Conservation (phyloP, 2,329 filamentous ascomycete genomes). For the Trichoderma koningii region DNA sequence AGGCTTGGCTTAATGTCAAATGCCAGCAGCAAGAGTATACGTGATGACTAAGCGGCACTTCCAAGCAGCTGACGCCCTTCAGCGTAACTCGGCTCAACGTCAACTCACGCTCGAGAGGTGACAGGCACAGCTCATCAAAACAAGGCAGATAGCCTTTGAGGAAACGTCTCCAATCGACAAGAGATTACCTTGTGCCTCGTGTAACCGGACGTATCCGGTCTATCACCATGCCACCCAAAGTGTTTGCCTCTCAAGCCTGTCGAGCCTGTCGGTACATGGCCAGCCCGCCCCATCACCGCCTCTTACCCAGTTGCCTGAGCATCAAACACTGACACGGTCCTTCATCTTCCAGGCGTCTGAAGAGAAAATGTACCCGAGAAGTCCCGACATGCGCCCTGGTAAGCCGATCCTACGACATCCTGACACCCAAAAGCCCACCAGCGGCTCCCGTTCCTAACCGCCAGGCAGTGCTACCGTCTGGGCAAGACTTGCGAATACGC, state of each 20-base stretch:
- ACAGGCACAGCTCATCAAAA: neutral
- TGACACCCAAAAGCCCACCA: neutral
- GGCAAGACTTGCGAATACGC: conserved; percentile 21
- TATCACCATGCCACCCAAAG: conserved; percentile 7
- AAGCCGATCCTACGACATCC: neutral
- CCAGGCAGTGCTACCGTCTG: conserved; percentile 7
- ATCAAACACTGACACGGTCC: neutral
- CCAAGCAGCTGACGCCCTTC: neutral
- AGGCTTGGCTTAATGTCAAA: neutral
- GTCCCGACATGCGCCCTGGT: conserved; percentile 14
- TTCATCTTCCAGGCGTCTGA: neutral
- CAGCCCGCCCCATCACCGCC: neutral
- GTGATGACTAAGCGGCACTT: conserved; percentile 13
- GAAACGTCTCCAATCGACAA: neutral
- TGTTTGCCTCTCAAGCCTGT: conserved; percentile 16
- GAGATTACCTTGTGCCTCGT: too few species aligned
- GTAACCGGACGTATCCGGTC: too few species aligned
- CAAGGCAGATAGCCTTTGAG: neutral
- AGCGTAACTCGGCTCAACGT: neutral
- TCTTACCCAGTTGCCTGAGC: neutral
- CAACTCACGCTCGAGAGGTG: neutral
- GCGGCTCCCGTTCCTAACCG: neutral
- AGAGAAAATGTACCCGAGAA: conserved; percentile 12
- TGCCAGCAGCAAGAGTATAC: neutral
- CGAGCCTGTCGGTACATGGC: conserved; percentile 20